Base-by-base conservation (phyloP, 1,284 basidiomycete species). In the Wolfiporia cocos region DNA sequence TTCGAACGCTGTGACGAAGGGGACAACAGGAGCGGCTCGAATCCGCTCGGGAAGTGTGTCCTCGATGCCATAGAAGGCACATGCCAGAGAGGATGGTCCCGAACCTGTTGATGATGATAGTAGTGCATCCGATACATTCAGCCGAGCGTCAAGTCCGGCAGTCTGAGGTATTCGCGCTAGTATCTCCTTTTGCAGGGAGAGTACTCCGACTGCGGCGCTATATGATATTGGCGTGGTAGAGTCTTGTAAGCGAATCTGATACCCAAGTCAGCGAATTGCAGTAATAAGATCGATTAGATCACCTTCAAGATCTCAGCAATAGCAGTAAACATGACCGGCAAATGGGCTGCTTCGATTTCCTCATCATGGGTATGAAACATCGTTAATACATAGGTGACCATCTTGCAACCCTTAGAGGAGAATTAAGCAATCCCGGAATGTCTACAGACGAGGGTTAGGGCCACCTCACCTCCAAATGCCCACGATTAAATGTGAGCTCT, bases 291-390 rank as follows among this genome's bases (percentile, higher is more conserved):
- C 34, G 32, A 42, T 29, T 14, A 21, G n/a, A 51, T 55, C 59
- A 87, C 86, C 50, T 76, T 66, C 24, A 87, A 51, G 6, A 74
- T 55, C 49, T 90, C 84, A 30, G 81, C 56, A 34, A 87, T 65
- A 10, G 76, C 78, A 5, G 76, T 67, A 48, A 90, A 84, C 12
- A 87, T 68, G 26, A 90, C 63, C 0, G 92, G 92, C 1, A 94
- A 69, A 59, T 96, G 91, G 24, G 93, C 70, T 12, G 70, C 76
- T 55, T 78, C 78, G 12, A 85, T 78, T 58, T 93, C 91, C 45
- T 92, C 88, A 50, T 94, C 91, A 54, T 89, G 86, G 6, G 68
- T 56, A 7, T 78, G 71, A 55, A 92, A 88, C 2, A 76, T 76
- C 32, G 69, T 70, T 19, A 94, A 65, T 31, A 92, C 68, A 56